Evolutionary conservation across 345 rosid genomes (phyloP), one percentile per base, ranked within the genome.

Genomic region (Pistacia atlantica): DNA sequence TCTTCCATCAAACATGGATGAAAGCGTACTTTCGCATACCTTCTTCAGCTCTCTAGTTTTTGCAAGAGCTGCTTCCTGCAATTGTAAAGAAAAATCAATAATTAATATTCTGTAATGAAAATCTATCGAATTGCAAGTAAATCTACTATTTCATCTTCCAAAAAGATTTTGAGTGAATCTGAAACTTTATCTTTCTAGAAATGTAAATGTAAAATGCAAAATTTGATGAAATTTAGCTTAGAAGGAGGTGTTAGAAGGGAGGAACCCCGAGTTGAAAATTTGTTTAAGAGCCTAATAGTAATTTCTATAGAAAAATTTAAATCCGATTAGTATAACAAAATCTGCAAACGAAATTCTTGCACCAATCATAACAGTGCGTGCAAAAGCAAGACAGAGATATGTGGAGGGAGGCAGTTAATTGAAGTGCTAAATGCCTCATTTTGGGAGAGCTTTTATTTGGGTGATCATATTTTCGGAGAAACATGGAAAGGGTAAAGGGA

Each of bases 1-100:
- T 77, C 99, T 90, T 82, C 99, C 99, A 45, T 96, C 97, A 73
- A 93, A 96, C 81, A 93, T 82, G 77, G 97, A 84, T 17, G 99
- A 92, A 60, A 93, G 93, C n/a, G 92, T 87, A 46, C 84, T 89
- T 87, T 92, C 99, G 22, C 98, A 89, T 25, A 92, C 86, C 80
- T 87, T 91, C 90, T 96, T 96, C 77, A 93, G 89, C 85, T 89
- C 94, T 86, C 93, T 89, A 81, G 95, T 90, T 89, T 91, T 92
- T 28, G 60, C 78, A 73, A 93, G 89, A 20, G 95, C 92, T 74
- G 93, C 89, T 88, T 92, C 97, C 99, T 95, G 94, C 68, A 80
- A 78, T 77, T 46, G 37, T 5, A 42, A 42, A 42, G 42, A 42
- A 73, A 65, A 71, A 2, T 51, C 18, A 73, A 17, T 42, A 75